Base-by-base conservation (phyloP, 306 rosid species). In the Glycyrrhiza uralensis region DNA sequence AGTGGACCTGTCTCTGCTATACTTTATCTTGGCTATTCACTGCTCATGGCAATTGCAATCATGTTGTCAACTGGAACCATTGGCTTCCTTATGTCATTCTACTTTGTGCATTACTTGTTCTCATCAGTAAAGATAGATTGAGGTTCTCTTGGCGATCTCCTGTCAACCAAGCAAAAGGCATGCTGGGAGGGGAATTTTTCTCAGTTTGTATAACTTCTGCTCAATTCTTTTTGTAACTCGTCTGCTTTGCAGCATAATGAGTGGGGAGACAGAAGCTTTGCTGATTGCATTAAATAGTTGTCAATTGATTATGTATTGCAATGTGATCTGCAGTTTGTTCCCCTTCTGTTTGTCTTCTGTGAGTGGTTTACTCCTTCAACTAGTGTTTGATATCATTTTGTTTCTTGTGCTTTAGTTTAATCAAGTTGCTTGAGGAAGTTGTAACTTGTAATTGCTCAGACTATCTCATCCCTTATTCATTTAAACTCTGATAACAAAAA, bases 91-190 rank as follows among this genome's bases (percentile, higher is more conserved):
- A 61, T 82, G 75, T 90, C 98, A 36, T 93, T 90, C 86, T 93
- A 87, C 90, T 93, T 93, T 69, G 98, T 93, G 81, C 97, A 90
- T 73, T 93, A 88, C 84, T 80, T 93, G 68, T 93, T 93, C 85
- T 86, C 98, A 24, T 93, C 98, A 0, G 94, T 93, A 61, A 93
- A 93, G 92, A 93, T 90, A 22, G 98, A 90, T 77, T 93, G 85
- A 84, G 46, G 61, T 51, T 71, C 36, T 23, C 49, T 2, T 61
- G 69, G 73, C 51, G 29, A 74, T 75, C 77, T 47, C 66, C 70
- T 69, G 58, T 51, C 83, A 50, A 55, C 80, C 63, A 18, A 77
- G 72, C 78, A 79, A 74, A 78, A 76, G 66, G 36, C 19, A 35
- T 30, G 72, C 41, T 56, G 81, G 74, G 78, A 78, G 71, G 71